Evolutionary conservation across 768 basidiomycete species (phyloP).

Genomic region (Cubamyces lactineus): DNA sequence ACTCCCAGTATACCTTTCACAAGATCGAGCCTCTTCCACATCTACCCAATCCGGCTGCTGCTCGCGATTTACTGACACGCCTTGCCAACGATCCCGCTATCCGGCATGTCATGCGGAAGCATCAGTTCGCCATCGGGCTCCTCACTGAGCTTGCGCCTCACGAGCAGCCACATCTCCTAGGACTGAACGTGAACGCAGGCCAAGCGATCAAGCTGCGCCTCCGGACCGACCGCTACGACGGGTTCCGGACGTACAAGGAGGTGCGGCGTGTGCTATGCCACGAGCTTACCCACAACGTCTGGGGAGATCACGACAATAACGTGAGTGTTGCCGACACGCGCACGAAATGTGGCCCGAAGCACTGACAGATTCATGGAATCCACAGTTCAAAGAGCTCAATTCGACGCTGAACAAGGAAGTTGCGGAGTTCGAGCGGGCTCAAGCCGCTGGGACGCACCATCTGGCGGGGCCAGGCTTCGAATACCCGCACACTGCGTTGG

Average conservation of each 20-base stretch:
- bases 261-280: constrained; percentile 74
- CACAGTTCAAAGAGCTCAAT: constrained; percentile 75
- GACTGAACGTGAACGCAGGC: constrained; percentile 67
- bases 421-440: constrained; percentile 62
- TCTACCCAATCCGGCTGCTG: constrained; percentile 64
- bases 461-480: constrained; percentile 46
- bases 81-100: constrained; percentile 75
- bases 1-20: constrained; percentile 63
- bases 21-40: constrained; percentile 61
- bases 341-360: too few relatives aligned
- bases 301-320: constrained; percentile 72
- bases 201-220: constrained; percentile 68
- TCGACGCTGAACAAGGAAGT: constrained; percentile 76
- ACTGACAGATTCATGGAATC: not conserved
- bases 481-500: constrained; percentile 56
- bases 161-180: constrained; percentile 69
- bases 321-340: constrained; percentile 43
- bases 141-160: constrained; percentile 81
- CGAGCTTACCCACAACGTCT: constrained; percentile 76
- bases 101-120: constrained; percentile 67
- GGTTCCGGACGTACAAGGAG: constrained; percentile 67
- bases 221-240: constrained; percentile 72
- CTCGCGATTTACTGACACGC: constrained; percentile 54
- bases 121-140: constrained; percentile 67
- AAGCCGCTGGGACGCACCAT: constrained; percentile 55